Percentiles rank a stretch among this genome's conserved stretches.
Conservation (phyloP, 768 basidiomycete genomes). For the Pseudohyphozyma bogoriensis region DNA sequence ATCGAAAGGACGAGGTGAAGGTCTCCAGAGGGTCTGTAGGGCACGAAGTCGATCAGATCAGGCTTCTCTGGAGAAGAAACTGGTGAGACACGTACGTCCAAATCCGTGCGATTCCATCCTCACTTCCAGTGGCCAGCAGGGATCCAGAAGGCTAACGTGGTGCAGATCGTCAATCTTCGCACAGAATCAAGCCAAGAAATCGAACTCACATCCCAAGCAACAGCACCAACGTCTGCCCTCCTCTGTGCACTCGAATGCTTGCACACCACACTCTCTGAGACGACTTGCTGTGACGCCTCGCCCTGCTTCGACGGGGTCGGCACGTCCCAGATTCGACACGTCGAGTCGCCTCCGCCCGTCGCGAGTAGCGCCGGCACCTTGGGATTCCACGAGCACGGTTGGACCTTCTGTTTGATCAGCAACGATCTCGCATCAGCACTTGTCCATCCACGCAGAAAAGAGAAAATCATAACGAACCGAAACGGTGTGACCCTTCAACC, state of each 20-base stretch:
- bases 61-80: neutral
- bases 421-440: no score
- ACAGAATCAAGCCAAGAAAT: neutral
- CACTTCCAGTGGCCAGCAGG: conserved; percentile 33
- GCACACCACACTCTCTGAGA: conserved; percentile 26
- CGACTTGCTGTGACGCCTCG: neutral
- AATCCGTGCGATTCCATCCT: conserved; percentile 36
- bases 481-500: conserved; percentile 25
- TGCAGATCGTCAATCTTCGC: neutral
- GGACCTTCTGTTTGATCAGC: conserved; percentile 13
- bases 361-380: conserved; percentile 30
- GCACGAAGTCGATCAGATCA: neutral
- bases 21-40: conserved; percentile 20
- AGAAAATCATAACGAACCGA: conserved; percentile 4
- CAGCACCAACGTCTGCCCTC: conserved; percentile 24
- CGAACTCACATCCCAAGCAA: conserved; percentile 30
- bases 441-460: no score
- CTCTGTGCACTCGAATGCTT: conserved; percentile 27
- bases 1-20: conserved; percentile 31
- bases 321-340: conserved; percentile 34
- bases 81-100: conserved; percentile 32
- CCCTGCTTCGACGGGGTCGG: neutral
- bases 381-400: conserved; percentile 32
- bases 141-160: conserved; percentile 25
- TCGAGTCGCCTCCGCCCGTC: conserved; percentile 29